A percentile compares a stretch with the other conserved stretches of the same genome.
phyloP scores from a whole-genome alignment of 2,329 filamentous ascomycete genomes.

The Exophiala alcalophila region DNA sequence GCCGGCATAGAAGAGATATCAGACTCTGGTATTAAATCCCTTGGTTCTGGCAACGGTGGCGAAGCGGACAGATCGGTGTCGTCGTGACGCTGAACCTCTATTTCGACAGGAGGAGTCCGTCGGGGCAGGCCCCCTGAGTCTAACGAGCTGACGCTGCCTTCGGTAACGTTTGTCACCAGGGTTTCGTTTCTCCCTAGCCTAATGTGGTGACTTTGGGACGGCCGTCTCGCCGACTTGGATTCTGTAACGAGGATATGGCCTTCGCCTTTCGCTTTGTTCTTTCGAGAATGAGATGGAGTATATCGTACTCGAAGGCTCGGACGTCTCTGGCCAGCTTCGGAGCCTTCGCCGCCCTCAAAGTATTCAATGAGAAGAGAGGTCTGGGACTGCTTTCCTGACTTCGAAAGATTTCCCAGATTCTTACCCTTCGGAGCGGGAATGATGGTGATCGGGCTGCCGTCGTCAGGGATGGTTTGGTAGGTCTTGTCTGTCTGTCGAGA shows the following conservation, averaged over 20 bases:
- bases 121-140: constrained; percentile 70
- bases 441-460: constrained; percentile 80
- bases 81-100: constrained; percentile 73
- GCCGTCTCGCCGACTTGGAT: constrained; percentile 68
- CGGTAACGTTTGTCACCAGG: constrained; percentile 50
- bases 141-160: constrained; percentile 67
- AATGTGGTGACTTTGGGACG: constrained; percentile 66
- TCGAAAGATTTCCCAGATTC: constrained; percentile 57
- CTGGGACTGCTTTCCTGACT: constrained; percentile 63
- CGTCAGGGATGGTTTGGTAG: constrained; percentile 51
- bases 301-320: constrained; percentile 79
- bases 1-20: constrained; percentile 79
- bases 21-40: constrained; percentile 68
- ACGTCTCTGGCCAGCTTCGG: constrained; percentile 59
- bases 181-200: constrained; percentile 52
- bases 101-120: constrained; percentile 71
- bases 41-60: constrained; percentile 56
- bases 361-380: constrained; percentile 93
- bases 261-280: constrained; percentile 51
- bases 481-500: constrained; percentile 51
- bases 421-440: constrained; percentile 67
- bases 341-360: constrained; percentile 74
- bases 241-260: constrained; percentile 87
- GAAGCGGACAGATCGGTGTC: constrained; percentile 66
- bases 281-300: constrained; percentile 65